These are phyloP conservation scores for Ophiostoma perfectum DNA, from an alignment of 2,329 filamentous ascomycete species.

Conservation along the genomic window DNA sequence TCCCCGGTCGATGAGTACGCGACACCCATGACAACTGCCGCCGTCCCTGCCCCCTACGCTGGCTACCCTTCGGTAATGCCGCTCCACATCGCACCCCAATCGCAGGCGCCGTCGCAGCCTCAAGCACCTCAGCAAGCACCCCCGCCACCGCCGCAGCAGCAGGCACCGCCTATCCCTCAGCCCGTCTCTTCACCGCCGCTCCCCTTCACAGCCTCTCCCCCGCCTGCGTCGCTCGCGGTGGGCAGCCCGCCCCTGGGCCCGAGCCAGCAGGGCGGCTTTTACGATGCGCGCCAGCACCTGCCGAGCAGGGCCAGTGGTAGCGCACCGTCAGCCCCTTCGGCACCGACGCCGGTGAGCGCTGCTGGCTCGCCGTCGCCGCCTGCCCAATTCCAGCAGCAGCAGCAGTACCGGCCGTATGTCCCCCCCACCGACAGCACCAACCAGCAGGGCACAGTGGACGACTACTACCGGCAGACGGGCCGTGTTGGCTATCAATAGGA, in stretches of 20 bases:
- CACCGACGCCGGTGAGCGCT: constrained; percentile 7
- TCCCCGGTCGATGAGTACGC: constrained; percentile 28
- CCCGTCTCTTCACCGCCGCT: constrained; percentile 34
- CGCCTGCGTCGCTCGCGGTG: neutral
- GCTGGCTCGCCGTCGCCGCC: constrained; percentile 21
- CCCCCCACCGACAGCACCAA: constrained; percentile 42
- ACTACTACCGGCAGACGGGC: constrained; percentile 49
- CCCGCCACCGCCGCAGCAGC: constrained; percentile 27
- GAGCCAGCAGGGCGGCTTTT: constrained; percentile 26
- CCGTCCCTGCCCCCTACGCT: constrained; percentile 20
- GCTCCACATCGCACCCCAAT: neutral
- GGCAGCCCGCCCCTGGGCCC: constrained; percentile 34
- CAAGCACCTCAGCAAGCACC: constrained; percentile 30
- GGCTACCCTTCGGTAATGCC: neutral
- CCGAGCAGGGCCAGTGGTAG: constrained; percentile 32
- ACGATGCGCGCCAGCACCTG: constrained; percentile 45
- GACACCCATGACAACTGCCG: constrained; percentile 37
- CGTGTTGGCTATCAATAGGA: constrained; percentile 25
- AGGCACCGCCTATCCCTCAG: neutral
- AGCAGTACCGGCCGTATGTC: constrained; percentile 58
- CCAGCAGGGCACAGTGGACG: constrained; percentile 32
- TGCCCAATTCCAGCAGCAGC: constrained; percentile 40
- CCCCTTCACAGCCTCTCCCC: constrained; percentile 22
- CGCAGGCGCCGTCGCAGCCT: neutral
- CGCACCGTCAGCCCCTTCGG: constrained; percentile 13